Conservation (phyloP, 768 basidiomycete genomes). For the Tricholomella constricta region DNA sequence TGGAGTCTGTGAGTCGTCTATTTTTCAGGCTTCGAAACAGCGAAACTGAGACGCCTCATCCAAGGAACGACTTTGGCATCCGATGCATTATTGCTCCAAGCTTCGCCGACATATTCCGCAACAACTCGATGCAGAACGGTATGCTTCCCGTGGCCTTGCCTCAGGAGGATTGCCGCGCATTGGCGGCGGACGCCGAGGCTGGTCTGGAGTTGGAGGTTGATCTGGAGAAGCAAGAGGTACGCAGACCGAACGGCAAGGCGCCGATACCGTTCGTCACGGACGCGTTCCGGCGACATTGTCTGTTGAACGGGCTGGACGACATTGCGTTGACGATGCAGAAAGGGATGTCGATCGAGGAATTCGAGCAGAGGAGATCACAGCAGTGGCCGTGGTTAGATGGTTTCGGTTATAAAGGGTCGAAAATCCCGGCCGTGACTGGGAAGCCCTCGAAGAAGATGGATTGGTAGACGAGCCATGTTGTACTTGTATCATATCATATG, state of each 20-base stretch:
- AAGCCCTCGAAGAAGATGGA: constrained; percentile 61
- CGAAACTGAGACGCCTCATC: constrained; percentile 1
- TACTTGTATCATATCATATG: background rate
- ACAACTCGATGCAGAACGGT: constrained; percentile 91
- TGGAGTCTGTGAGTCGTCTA: constrained; percentile 72
- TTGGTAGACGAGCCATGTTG: constrained; percentile 50
- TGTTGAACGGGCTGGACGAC: constrained; percentile 96
- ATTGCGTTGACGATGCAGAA: constrained; percentile 93
- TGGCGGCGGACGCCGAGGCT: constrained; percentile 76
- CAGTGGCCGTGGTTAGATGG: constrained; percentile 98
- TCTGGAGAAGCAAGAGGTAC: constrained; percentile 78
- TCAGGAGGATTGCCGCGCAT: constrained; percentile 66
- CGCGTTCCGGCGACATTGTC: constrained; percentile 88
- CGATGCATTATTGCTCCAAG: constrained; percentile 85
- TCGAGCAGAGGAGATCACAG: constrained; percentile 77
- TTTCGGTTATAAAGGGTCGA: constrained; percentile 82
- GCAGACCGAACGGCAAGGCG: constrained; percentile 70
- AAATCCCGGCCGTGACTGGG: constrained; percentile 56
- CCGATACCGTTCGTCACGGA: constrained; percentile 81
- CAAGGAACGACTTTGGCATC: constrained; percentile 87
- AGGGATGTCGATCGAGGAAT: constrained; percentile 66
- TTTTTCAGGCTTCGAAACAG: background rate
- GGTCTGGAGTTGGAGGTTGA: constrained; percentile 82
- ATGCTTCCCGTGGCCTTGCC: constrained; percentile 81
- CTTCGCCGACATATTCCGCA: constrained; percentile 90